Evolutionary conservation across 1,139 yeast genomes (phyloP), one percentile per base, ranked within the genome.

Genomic region (Barnettozyma hawaiiensis): DNA sequence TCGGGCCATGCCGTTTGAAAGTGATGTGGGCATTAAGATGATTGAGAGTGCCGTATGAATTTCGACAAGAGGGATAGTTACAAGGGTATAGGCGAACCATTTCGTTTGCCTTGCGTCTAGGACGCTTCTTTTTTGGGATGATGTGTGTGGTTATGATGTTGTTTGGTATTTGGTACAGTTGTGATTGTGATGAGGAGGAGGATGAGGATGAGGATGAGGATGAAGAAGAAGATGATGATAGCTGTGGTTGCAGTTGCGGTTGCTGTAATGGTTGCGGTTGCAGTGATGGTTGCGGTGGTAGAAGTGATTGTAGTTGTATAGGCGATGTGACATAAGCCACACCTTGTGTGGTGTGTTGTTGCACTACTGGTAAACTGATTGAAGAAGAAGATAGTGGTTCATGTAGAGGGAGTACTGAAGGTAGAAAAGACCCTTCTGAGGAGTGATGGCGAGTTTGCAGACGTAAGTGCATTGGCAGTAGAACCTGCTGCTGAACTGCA

Each of bases 21-120:
- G 76, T 73, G 18, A 84, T 81, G 59, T 84, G 94, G 12, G 90
- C 84, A 59, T 84, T 84, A 40, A 84, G 65, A 60, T 84, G 94
- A 60, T 84, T 84, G 40, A 84, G 65, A 19, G 87, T 80, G 2
- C 94, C 94, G 58, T 84, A 84, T 40, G 83, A 78, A 62, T 84
- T 84, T 34, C 72, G 65, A 56, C 94, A 84, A 2, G 75, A 76
- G 10, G 74, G 71, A 53, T 55, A 78, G 39, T 73, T 73, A 59
- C 94, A 84, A 38, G 65, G 67, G 62, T 81, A 84, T 35, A 80
- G 65, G 36, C 94, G 69, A 42, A 78, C 78, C 54, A 84, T 81
- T 58, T 84, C 90, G 53, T 79, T 78, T 53, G 79, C 81, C 37
- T 81, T 69, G 47, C 90, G 69, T 51, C 94, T 69, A 43, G 55